phyloP scores from a whole-genome alignment of 768 basidiomycete species.

The Pleurotus ostreatus region DNA sequence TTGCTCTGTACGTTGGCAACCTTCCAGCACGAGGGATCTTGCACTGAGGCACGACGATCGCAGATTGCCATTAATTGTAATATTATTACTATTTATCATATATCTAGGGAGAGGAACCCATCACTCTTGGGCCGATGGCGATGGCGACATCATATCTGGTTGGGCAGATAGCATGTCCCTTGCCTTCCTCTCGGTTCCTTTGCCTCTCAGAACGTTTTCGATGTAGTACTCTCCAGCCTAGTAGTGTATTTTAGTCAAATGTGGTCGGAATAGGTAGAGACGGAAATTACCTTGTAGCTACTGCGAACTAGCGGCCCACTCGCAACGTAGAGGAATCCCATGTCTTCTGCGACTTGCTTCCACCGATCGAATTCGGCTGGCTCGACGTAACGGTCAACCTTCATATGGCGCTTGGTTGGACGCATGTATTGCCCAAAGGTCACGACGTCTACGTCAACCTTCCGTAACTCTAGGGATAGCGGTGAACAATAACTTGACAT shows the following conservation, averaged over 20 bases:
- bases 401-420: constrained; percentile 98
- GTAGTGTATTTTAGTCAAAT: constrained; percentile 8
- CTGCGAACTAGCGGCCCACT: constrained; percentile 94
- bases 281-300: constrained; percentile 81
- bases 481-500: constrained; percentile 2
- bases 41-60: too few relatives aligned
- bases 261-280: not conserved
- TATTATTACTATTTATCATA: too few relatives aligned
- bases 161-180: constrained; percentile 22
- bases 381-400: constrained; percentile 93
- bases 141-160: not conserved
- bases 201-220: constrained; percentile 79
- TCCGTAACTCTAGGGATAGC: constrained; percentile 70
- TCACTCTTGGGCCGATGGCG: too few relatives aligned
- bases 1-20: too few relatives aligned
- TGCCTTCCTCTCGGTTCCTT: constrained; percentile 39
- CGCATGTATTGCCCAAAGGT: constrained; percentile 99
- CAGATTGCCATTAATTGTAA: too few relatives aligned
- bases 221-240: constrained; percentile 97
- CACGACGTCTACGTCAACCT: constrained; percentile 89
- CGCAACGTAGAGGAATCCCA: constrained; percentile 97
- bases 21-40: too few relatives aligned
- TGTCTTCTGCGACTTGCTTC: constrained; percentile 84
- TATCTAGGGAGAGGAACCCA: too few relatives aligned
- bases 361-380: constrained; percentile 91